Conservation (phyloP, 1,139 yeast genomes). For the Zygoascus meyerae region DNA sequence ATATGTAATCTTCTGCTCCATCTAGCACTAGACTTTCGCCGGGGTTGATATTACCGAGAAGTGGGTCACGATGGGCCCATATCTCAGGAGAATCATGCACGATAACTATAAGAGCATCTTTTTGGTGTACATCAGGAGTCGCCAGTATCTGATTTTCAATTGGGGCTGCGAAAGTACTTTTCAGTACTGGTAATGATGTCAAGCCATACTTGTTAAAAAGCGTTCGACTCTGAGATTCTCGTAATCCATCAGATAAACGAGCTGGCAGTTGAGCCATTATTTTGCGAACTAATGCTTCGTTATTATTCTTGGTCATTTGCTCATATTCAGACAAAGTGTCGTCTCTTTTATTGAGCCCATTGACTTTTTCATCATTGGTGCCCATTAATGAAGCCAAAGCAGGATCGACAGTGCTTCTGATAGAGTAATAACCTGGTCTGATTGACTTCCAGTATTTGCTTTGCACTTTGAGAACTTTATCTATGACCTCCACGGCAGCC, state of each 20-base stretch:
- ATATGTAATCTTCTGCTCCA: constrained; percentile 47
- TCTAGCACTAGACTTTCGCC: constrained; percentile 65
- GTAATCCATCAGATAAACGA: constrained; percentile 49
- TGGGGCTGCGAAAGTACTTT: constrained; percentile 30
- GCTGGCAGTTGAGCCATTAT: constrained; percentile 8
- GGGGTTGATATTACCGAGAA: constrained; percentile 71
- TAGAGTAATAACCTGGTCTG: constrained; percentile 49
- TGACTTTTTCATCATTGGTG: constrained; percentile 7
- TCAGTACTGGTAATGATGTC: constrained; percentile 62
- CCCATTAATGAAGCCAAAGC: constrained; percentile 5
- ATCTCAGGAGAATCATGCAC: constrained; percentile 92
- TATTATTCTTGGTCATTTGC: background rate
- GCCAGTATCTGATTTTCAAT: constrained; percentile 68
- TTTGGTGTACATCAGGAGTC: constrained; percentile 63
- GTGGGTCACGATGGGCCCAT: constrained; percentile 82
- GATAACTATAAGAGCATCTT: constrained; percentile 58
- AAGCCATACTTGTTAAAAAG: constrained; percentile 54
- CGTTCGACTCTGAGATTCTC: constrained; percentile 60
- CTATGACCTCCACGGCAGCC: constrained; percentile 70
- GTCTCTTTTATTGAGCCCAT: background rate
- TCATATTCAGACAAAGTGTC: background rate
- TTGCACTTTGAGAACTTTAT: constrained; percentile 74
- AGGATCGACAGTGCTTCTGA: constrained; percentile 8
- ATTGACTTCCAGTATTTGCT: constrained; percentile 85
- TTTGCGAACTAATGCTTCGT: constrained; percentile 1